Base-by-base conservation (phyloP, 495 filamentous ascomycete genomes). In the Hypomontagnella monticulosa region DNA sequence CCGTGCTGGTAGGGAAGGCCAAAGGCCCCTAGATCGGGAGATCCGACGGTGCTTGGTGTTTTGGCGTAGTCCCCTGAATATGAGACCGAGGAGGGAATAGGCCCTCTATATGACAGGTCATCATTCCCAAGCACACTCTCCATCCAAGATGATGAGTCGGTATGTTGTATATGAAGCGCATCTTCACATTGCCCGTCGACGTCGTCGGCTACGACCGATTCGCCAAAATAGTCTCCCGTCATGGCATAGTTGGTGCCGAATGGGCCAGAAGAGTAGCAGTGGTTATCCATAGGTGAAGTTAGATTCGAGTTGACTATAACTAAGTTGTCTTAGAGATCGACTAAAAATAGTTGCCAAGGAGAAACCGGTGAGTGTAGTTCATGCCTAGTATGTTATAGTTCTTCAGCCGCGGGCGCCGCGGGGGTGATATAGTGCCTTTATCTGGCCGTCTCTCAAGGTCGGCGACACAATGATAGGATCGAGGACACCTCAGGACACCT, bases 271-370 rank as follows among this genome's bases (percentile, higher is more conserved):
- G 46, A 49, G 15, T 49, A 49, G 27, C 7, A 46, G 19, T 49
- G 15, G 11, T 27, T 14, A 1, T 49, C 46, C 46, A 49, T 49
- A 6, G 16, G n/a, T 47, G 43, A 30, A 16, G 16, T 27, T 3
- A 19, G n/a, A 3, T 43, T 19, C 1, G 16, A 43, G 4, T 43
- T 1, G 16, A n/a, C 40, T 43, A 19, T 16, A 43, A 16, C 40
- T 16, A 6, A 43, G 14, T 8, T 23, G 43, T 20, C 43, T n/a
- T 20, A 47, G 43, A 47, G 16, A 27, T 23, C 16, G 16, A 16
- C 46, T 32, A 32, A 33, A 33, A 49, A 49, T 23, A 49, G 20
- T 23, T 34, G 46, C 46, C 20, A 49, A 49, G 46, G 33, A 46
- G 15, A 27, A 11, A 49, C 11, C 15, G 15, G 46, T 33, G 46